A percentile compares a stretch with the other conserved stretches of the same genome.
Evolutionary conservation across 2,329 filamentous ascomycete genomes (phyloP).

Genomic region (Ophioceras dolichostomum): DNA sequence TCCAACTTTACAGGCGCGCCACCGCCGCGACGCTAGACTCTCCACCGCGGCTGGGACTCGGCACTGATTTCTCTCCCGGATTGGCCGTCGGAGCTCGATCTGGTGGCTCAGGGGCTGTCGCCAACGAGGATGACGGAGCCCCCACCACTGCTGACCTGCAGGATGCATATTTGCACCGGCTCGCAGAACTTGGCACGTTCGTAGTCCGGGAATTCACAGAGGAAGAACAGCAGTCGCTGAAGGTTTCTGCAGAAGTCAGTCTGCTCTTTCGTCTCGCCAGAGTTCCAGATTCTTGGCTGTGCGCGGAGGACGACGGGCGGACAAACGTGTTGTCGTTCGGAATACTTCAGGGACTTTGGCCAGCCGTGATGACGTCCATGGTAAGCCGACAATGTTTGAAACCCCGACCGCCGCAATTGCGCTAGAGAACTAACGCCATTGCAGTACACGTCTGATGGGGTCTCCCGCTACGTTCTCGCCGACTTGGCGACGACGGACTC

Average conservation of each 20-base stretch:
- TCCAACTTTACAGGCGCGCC: conserved; percentile 27
- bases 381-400: conserved; percentile 8
- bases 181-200: conserved; percentile 15
- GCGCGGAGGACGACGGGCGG: conserved; percentile 5
- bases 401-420: background rate
- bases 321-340: conserved; percentile 13
- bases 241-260: conserved; percentile 12
- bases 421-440: too few species aligned
- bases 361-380: conserved; percentile 11
- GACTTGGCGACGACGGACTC: background rate
- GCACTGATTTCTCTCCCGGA: background rate
- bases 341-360: conserved; percentile 17
- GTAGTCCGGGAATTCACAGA: conserved; percentile 15
- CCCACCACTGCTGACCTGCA: conserved; percentile 3
- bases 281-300: conserved; percentile 7
- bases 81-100: too few species aligned
- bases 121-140: too few species aligned
- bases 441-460: background rate
- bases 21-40: conserved; percentile 10
- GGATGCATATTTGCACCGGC: conserved; percentile 11
- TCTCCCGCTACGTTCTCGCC: background rate
- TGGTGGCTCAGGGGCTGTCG: too few species aligned
- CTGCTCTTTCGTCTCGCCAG: conserved; percentile 10
- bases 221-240: conserved; percentile 12
- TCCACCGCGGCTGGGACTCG: background rate